phyloP scores from a whole-genome alignment of 2,329 filamentous ascomycete genomes.

The Botryosphaeria dothidea region DNA sequence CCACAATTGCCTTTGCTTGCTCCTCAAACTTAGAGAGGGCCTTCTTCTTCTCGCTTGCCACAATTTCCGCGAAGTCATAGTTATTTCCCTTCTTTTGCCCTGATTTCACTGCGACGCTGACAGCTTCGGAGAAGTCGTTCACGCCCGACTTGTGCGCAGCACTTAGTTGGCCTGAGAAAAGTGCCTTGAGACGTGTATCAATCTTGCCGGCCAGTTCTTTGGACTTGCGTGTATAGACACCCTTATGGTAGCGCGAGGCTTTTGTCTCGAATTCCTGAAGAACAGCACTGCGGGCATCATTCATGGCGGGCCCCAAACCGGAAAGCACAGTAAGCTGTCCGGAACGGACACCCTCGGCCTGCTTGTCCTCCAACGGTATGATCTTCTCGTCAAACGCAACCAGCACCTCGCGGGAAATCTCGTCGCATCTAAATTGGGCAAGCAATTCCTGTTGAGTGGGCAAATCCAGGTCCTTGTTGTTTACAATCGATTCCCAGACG shows the following conservation, averaged over 20 bases:
- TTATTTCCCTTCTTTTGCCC: constrained; percentile 88
- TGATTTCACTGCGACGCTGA: constrained; percentile 81
- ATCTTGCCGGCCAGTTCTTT: constrained; percentile 83
- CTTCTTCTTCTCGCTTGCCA: constrained; percentile 76
- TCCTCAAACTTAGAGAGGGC: constrained; percentile 73
- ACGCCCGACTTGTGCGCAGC: constrained; percentile 90
- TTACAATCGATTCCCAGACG: constrained; percentile 97
- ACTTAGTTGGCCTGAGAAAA: constrained; percentile 85
- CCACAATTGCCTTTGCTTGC: constrained; percentile 71
- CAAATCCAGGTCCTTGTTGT: constrained; percentile 96
- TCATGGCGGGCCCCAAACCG: constrained; percentile 74
- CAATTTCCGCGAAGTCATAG: constrained; percentile 96
- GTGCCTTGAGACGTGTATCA: constrained; percentile 80
- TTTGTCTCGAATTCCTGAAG: constrained; percentile 85
- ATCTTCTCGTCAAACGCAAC: constrained; percentile 81
- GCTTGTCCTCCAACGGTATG: constrained; percentile 79
- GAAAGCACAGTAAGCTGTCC: constrained; percentile 73
- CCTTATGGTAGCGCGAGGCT: constrained; percentile 94
- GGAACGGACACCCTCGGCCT: constrained; percentile 70
- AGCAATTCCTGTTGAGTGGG: constrained; percentile 96
- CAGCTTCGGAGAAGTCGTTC: constrained; percentile 79
- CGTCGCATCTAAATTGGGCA: constrained; percentile 96
- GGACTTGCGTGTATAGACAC: constrained; percentile 84
- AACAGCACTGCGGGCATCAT: constrained; percentile 68
- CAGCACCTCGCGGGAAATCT: constrained; percentile 89